phyloP scores from a whole-genome alignment of 495 filamentous ascomycete genomes.

The Bathelium albidoporum region DNA sequence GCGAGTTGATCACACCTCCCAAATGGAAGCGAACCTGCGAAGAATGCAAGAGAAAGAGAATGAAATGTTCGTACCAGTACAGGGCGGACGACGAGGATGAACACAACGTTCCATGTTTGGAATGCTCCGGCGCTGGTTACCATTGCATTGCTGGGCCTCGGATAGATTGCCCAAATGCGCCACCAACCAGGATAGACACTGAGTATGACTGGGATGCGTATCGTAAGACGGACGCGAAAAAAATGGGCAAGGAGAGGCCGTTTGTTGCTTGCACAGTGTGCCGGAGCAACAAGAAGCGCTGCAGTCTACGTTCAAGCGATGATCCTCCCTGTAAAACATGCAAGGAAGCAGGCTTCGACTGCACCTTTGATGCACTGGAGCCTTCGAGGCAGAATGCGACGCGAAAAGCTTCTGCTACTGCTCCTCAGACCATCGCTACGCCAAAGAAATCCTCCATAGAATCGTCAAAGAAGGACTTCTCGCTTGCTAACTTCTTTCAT shows the following conservation, averaged over 20 bases:
- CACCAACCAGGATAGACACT: constrained; percentile 3
- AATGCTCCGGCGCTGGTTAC: constrained; percentile 14
- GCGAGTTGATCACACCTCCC: constrained; percentile 19
- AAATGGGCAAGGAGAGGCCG: not conserved
- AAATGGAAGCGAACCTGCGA: constrained; percentile 20
- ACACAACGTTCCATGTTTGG: constrained; percentile 17
- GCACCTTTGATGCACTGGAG: not conserved
- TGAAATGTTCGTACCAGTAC: constrained; percentile 20
- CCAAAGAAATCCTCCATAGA: not conserved
- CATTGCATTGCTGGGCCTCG: constrained; percentile 22
- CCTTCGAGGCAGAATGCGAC: not conserved
- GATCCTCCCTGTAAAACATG: not conserved
- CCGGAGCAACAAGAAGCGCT: constrained; percentile 8
- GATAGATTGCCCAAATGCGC: constrained; percentile 7
- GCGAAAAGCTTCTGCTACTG: not conserved
- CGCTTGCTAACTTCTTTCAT: not conserved
- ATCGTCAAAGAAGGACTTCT: not conserved
- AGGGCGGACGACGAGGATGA: constrained; percentile 1
- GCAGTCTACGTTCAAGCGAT: not conserved
- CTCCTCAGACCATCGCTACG: not conserved
- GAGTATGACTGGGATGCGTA: constrained; percentile 6
- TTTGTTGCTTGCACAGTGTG: constrained; percentile 15
- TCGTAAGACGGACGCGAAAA: not conserved
- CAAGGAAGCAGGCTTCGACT: not conserved
- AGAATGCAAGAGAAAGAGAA: constrained; percentile 12